Conservation (phyloP, 495 filamentous ascomycete genomes). For the Staphylotrichum longicolle region DNA sequence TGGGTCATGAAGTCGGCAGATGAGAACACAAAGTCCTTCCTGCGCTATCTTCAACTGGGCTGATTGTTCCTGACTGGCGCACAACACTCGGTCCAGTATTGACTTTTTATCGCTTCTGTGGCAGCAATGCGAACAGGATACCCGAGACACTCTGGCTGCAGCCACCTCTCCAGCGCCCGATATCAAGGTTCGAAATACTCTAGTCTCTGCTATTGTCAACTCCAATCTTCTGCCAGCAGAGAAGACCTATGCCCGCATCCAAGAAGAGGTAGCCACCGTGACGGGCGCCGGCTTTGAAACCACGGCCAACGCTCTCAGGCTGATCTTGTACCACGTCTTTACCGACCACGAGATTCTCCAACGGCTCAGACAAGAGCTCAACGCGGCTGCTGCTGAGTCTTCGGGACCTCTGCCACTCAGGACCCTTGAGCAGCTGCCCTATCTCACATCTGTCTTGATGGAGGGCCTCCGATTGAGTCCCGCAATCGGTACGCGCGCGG, state of each 20-base stretch:
- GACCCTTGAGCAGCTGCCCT: conserved; percentile 37
- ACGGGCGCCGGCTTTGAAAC: conserved; percentile 33
- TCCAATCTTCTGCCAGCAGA: conserved; percentile 29
- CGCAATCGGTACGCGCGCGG: conserved; percentile 37
- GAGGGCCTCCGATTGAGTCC: conserved; percentile 40
- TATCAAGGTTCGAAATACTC: neutral
- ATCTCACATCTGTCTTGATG: conserved; percentile 36
- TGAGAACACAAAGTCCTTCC: conserved; percentile 25
- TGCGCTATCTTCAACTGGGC: conserved; percentile 28
- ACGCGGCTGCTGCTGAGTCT: neutral
- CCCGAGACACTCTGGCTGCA: neutral
- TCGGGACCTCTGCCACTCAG: conserved; percentile 5
- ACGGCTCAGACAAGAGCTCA: conserved; percentile 27
- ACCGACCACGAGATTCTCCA: conserved; percentile 23
- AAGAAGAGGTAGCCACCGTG: conserved; percentile 26
- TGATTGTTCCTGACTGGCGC: neutral
- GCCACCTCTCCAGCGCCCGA: neutral
- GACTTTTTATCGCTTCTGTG: neutral
- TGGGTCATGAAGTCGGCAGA: conserved; percentile 28
- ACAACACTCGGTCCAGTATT: neutral
- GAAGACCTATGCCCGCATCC: conserved; percentile 29
- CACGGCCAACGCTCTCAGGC: conserved; percentile 26
- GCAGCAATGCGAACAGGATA: neutral
- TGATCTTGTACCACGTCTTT: conserved; percentile 31
- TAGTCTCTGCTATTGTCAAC: conserved; percentile 27